phyloP scores from a whole-genome alignment of 257 asterid genomes.

The Solanum bulbocastanum region DNA sequence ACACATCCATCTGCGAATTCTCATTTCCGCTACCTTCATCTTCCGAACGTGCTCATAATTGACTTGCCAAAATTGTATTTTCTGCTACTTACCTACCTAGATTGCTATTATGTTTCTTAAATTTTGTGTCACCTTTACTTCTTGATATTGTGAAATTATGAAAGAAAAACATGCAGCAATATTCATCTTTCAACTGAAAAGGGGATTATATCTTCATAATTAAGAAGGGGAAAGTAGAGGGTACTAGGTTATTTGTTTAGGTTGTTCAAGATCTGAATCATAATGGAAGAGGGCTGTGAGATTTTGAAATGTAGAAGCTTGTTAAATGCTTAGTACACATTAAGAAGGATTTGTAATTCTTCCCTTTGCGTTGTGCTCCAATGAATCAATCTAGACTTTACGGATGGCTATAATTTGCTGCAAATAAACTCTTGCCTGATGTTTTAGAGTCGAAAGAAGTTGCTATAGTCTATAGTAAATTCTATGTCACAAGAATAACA shows the following conservation, averaged over 20 bases:
- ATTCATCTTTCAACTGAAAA: neutral
- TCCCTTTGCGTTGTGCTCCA: neutral
- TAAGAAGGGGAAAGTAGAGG: neutral
- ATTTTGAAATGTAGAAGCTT: neutral
- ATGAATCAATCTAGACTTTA: neutral
- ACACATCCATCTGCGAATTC: neutral
- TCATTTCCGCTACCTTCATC: neutral
- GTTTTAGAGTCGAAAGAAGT: neutral
- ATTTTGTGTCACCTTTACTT: neutral
- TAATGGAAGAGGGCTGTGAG: neutral
- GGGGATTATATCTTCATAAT: neutral
- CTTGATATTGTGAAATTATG: neutral
- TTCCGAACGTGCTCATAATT: neutral
- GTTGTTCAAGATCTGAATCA: neutral
- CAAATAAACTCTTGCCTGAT: neutral
- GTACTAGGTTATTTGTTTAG: neutral
- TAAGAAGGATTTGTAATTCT: neutral
- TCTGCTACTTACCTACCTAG: neutral
- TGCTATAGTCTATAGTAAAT: neutral
- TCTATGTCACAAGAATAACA: neutral
- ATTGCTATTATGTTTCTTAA: neutral
- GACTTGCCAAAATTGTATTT: neutral
- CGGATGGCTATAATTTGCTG: neutral
- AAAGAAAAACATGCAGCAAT: neutral
- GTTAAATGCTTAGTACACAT: neutral